Conservation (phyloP, 805 yeast genomes). For the Candida endomychidarum region DNA sequence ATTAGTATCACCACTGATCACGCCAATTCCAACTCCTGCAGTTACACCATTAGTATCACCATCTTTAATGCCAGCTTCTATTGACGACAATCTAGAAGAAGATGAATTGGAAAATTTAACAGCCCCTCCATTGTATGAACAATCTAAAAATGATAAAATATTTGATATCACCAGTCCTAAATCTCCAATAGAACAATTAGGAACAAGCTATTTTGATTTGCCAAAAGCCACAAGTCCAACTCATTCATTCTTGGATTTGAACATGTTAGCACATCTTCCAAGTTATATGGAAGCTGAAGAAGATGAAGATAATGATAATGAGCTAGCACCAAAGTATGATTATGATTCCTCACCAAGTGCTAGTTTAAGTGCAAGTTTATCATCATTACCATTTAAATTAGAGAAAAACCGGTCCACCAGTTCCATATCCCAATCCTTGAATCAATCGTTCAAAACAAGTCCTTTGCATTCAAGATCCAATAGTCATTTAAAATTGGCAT, state of each 20-base stretch:
- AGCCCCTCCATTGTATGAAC: conserved; percentile 47
- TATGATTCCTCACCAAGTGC: neutral
- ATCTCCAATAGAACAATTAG: conserved; percentile 38
- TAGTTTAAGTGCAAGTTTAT: neutral
- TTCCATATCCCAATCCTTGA: conserved; percentile 5
- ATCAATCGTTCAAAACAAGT: neutral
- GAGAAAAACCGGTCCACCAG: conserved; percentile 2
- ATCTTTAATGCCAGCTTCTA: neutral
- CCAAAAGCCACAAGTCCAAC: conserved; percentile 14
- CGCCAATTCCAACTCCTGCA: conserved; percentile 7
- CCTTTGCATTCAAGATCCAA: conserved; percentile 5
- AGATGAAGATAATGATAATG: conserved; percentile 27
- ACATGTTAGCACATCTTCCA: conserved; percentile 32
- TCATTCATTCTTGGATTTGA: conserved; percentile 22
- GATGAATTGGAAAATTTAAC: conserved; percentile 25
- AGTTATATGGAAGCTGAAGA: conserved; percentile 41
- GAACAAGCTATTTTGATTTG: conserved; percentile 32
- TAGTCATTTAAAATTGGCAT: conserved; percentile 8
- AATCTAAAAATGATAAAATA: conserved; percentile 36
- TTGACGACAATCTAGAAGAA: conserved; percentile 19
- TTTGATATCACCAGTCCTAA: conserved; percentile 36
- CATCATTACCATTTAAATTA: conserved; percentile 5
- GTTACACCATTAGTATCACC: conserved; percentile 9
- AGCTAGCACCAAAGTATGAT: conserved; percentile 24
- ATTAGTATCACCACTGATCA: conserved; percentile 7